Base-by-base conservation (phyloP, 1,284 basidiomycete genomes). In the Tilletia caries region DNA sequence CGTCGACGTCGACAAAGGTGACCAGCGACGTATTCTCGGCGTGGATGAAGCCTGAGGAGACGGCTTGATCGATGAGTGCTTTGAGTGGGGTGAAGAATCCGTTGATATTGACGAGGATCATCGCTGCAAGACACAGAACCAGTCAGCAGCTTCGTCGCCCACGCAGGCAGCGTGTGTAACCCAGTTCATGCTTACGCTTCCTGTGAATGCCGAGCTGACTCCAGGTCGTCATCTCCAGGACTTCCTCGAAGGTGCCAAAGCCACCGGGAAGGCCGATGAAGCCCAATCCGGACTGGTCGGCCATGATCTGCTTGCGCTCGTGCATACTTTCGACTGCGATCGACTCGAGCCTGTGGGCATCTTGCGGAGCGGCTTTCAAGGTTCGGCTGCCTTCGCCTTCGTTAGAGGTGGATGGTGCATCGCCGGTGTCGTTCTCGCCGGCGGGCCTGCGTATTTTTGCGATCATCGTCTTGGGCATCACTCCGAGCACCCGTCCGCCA, bases 201-300 rank as follows among this genome's bases (percentile, higher is more conserved):
- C 87, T 86, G 82, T 95, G 93, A 70, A 96, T 93, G 25, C 92
- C 92, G 20, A 96, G 85, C 82, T 95, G 91, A 10, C 89, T 90
- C 94, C 94, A 97, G 2, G 93, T 95, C 48, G 90, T 88, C 74
- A 92, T 93, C 58, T 96, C 94, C 65, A 96, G 84, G 29, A 93
- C 86, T 67, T 96, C 94, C 83, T 96, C 94, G 75, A 92, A 92
- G 0, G 93, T 95, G 20, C 93, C 93, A 79, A 89, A 95, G 0
- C 94, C 94, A 43, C 94, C 94, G 4, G 94, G 93, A 13, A 96
- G 86, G 20, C 89, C 91, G 65, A 96, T 86, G 78, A 97, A 97
- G 0, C 89, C 93, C 34, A 88, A 87, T 18, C 85, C 84, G 0
- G 88, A 88, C 25, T 91, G 86, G 72, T 87, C 87, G 0, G 93